These are phyloP conservation scores for Candida tibetensis DNA, from an alignment of 805 yeast genomes.

Conservation along the genomic window DNA sequence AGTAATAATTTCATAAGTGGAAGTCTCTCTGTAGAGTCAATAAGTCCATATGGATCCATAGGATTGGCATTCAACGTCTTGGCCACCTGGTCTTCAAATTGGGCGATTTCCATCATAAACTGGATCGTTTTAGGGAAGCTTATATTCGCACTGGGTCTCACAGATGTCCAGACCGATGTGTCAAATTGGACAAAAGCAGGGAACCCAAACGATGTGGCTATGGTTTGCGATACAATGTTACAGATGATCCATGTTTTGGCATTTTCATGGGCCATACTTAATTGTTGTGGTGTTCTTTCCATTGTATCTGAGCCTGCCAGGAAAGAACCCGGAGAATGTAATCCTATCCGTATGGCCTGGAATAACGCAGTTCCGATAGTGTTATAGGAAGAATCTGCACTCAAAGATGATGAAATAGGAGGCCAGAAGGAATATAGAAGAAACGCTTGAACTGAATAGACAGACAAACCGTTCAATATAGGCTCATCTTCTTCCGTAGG, in stretches of 20 bases:
- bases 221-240: constrained; percentile 82
- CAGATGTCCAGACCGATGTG: constrained; percentile 56
- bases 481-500: constrained; percentile 81
- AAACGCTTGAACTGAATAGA: constrained; percentile 91
- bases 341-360: constrained; percentile 88
- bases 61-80: constrained; percentile 72
- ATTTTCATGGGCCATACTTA: constrained; percentile 65
- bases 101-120: constrained; percentile 79
- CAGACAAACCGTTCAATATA: constrained; percentile 81
- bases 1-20: constrained; percentile 71
- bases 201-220: constrained; percentile 91
- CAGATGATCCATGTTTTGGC: constrained; percentile 91
- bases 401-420: constrained; percentile 86
- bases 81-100: constrained; percentile 82
- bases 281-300: constrained; percentile 25
- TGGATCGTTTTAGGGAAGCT: constrained; percentile 58
- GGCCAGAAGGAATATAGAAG: constrained; percentile 92
- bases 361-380: constrained; percentile 90
- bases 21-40: constrained; percentile 65
- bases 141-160: constrained; percentile 30
- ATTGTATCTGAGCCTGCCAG: constrained; percentile 1
- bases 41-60: constrained; percentile 62
- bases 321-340: constrained; percentile 56
- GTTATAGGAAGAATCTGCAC: constrained; percentile 95
- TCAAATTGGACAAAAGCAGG: constrained; percentile 91